These are phyloP conservation scores for Lichtheimia ramosa DNA, from an alignment of 371 early-diverging fungal genomes.

Conservation along the genomic window DNA sequence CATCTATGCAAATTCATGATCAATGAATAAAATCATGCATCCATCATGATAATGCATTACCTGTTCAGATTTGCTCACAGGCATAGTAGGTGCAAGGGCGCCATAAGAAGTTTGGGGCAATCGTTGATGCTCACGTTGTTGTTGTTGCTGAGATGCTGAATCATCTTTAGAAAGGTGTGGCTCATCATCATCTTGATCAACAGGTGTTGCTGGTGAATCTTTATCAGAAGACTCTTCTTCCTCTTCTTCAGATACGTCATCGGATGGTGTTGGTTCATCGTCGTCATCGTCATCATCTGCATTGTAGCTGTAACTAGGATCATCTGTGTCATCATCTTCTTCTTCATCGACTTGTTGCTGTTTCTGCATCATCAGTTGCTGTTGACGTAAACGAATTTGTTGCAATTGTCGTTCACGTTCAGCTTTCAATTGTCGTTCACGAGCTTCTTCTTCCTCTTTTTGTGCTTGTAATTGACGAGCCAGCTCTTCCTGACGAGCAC, in stretches of 20 bases:
- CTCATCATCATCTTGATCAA: conserved; percentile 21
- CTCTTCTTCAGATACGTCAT: conserved; percentile 6
- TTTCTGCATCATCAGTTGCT: conserved; percentile 13
- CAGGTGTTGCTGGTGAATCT: conserved; percentile 16
- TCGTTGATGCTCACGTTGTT: background rate
- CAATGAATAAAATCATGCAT: background rate
- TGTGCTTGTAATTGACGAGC: conserved; percentile 14
- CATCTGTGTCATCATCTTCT: conserved; percentile 12
- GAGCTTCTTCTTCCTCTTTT: conserved; percentile 10
- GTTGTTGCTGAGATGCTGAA: conserved; percentile 6
- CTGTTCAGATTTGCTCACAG: conserved; percentile 46
- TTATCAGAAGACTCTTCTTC: conserved; percentile 15
- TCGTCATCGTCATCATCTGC: conserved; percentile 13
- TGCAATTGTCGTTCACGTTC: conserved; percentile 11
- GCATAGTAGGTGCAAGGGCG: conserved; percentile 30
- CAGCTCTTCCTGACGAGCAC: conserved; percentile 4
- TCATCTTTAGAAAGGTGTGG: conserved; percentile 5
- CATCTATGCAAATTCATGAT: conserved; percentile 11
- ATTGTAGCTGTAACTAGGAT: background rate
- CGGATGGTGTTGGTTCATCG: conserved; percentile 4
- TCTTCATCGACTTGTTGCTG: conserved; percentile 6
- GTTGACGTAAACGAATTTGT: conserved; percentile 9
- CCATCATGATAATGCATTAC: background rate
- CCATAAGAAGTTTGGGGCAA: conserved; percentile 30
- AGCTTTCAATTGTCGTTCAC: conserved; percentile 12